Conservation (phyloP, 352 stramenopile species). For the Plasmopara halstedii region DNA sequence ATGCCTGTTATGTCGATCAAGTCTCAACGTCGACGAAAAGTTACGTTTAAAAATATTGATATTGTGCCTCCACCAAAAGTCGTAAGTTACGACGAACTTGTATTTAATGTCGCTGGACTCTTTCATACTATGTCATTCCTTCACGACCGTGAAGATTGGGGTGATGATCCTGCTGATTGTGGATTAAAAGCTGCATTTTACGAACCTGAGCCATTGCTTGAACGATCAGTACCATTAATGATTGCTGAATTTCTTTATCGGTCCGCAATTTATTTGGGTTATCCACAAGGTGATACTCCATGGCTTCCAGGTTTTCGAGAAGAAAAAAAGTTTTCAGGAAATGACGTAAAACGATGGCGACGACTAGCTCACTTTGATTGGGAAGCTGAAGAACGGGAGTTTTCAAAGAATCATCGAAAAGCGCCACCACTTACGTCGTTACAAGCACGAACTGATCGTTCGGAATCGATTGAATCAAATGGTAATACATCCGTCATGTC, state of each 20-base stretch:
- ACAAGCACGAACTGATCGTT: slow-evolving; percentile 6
- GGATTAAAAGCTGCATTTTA: slow-evolving; percentile 11
- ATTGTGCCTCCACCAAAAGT: slow-evolving; percentile 26
- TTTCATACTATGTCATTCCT: slow-evolving; percentile 53
- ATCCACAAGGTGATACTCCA: slow-evolving; percentile 34
- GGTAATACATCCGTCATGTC: slow-evolving; percentile 23
- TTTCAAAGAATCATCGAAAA: slow-evolving; percentile 14
- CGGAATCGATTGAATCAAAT: slow-evolving; percentile 19
- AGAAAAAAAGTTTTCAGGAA: slow-evolving; percentile 60
- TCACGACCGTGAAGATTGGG: slow-evolving; percentile 36
- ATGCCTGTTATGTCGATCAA: slow-evolving; percentile 16
- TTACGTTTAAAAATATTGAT: slow-evolving; percentile 47
- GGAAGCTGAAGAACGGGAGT: slow-evolving; percentile 40
- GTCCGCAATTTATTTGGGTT: slow-evolving; percentile 58
- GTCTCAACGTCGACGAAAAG: slow-evolving; percentile 20
- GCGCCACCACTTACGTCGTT: not conserved
- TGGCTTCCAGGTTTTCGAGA: slow-evolving; percentile 61
- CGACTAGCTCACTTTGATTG: slow-evolving; percentile 67
- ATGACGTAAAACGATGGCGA: slow-evolving; percentile 73
- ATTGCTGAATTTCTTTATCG: slow-evolving; percentile 76
- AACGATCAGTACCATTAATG: slow-evolving; percentile 68
- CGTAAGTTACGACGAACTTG: slow-evolving; percentile 48
- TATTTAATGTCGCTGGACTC: slow-evolving; percentile 47
- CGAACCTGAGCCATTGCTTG: slow-evolving; percentile 27
- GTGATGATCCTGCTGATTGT: slow-evolving; percentile 5